Base-by-base conservation (phyloP, 2,329 filamentous ascomycete species). In the Zarea fungicola region DNA sequence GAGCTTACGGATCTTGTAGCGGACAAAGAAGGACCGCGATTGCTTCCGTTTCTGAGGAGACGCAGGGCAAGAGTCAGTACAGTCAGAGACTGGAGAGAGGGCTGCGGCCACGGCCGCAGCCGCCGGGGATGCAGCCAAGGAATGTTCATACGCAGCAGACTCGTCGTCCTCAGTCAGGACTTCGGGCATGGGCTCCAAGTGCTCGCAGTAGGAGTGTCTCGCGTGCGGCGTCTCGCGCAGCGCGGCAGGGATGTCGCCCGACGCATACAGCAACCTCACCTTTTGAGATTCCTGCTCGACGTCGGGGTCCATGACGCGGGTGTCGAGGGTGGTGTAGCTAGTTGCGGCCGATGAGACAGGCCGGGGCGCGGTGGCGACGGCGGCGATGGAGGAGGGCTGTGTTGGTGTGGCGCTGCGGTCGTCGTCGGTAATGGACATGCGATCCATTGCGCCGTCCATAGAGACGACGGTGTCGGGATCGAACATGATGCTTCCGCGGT, bases 181-280 rank as follows among this genome's bases (percentile, higher is more conserved):
- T 65, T 78, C 75, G 59, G 65, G 68, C 60, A 71, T 71, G 56
- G 76, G 70, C 60, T 72, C 71, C 53, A 73, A 65, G 52, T 68
- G 71, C 60, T 73, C 75, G 63, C 67, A 69, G 57, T 72, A 73
- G 62, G 68, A 72, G 61, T 62, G 69, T 56, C 70, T 37, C 18
- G 16, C 23, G 42, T n/a, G n/a, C n/a, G n/a, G n/a, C n/a, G n/a
- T 21, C 6, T 36, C 42, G 42, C 23, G 23, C 21, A 29, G 19
- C 3, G 28, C 9, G 41, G 42, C 29, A 4, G 42, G n/a, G 21
- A 9, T 19, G 10, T 77, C 76, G 68, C 72, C 73, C 61, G 72
- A 71, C 70, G 76, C 73, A 73, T 82, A 82, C 68, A 82, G 78
- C 67, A 77, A 81, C 74, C 78, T 80, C 75, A 82, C 78, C 74